Evolutionary conservation across 2,329 filamentous ascomycete genomes (phyloP), one percentile per base, ranked within the genome.

Genomic region (Magnaporthiopsis rhizophila): DNA sequence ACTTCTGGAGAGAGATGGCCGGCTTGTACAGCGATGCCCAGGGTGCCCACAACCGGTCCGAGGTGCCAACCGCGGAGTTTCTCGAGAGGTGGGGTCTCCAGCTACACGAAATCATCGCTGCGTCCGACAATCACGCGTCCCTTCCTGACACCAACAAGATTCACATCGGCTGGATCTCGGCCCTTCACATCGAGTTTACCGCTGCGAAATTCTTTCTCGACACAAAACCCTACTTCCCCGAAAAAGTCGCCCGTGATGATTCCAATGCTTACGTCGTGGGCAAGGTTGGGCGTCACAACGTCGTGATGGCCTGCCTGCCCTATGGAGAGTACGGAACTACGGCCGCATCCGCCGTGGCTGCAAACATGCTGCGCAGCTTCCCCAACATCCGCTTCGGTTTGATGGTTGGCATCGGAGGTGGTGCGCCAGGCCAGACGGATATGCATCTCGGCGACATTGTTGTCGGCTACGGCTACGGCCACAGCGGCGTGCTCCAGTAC

Each of bases 361-460:
- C 69, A 0, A 66, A 58, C 13, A 72, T 77, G 69, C 53, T 72
- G 0, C 68, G 62, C 4, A 74, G 66, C 63, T 76, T 74, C 58
- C 68, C 69, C 0, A 70, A 71, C 6, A 59, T 78, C 9, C 64
- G 68, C n/a, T 65, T 75, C 12, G 70, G 70, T 1, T 59, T 76
- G 5, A 69, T 77, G 66, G 74, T 76, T 2, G 74, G 74, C 28
- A 71, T 76, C 3, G 74, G 71, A 0, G 75, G 75, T 4, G 76
- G 75, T 3, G 74, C 70, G 0, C 76, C 76, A 66, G 78, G 66
- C 59, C 0, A 2, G 66, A 74, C 34, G 74, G 74, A 78, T n/a
- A 72, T 79, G 1, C 72, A 75, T 5, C 71, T 75, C 0, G 72
- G 73, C 9, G 72, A 75, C 58, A 62, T 75, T 30, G 72, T 73